Evolutionary conservation across 768 basidiomycete genomes (phyloP).

Genomic region (Xerocomus potaroensis): DNA sequence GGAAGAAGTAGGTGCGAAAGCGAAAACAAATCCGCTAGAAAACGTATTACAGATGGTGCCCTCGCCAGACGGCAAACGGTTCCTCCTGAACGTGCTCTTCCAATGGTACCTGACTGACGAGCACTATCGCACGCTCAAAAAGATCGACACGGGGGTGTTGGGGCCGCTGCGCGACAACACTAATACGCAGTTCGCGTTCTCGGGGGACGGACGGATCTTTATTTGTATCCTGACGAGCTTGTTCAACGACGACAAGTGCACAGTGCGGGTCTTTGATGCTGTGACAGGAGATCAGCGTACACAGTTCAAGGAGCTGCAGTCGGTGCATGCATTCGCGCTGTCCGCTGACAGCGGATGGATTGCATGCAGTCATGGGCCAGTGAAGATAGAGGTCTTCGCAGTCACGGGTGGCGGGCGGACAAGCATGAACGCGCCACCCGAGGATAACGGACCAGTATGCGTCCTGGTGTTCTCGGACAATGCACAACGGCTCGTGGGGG

Average conservation of each 20-base stretch:
- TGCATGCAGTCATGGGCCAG: slow-evolving; percentile 9
- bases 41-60: background rate
- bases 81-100: background rate
- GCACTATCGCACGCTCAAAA: slow-evolving; percentile 1
- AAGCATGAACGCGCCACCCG: background rate
- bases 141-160: slow-evolving; percentile 6
- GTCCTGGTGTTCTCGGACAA: slow-evolving; percentile 17
- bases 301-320: slow-evolving; percentile 11
- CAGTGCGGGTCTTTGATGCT: slow-evolving; percentile 9
- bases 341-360: slow-evolving; percentile 6
- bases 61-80: slow-evolving; percentile 10
- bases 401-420: background rate
- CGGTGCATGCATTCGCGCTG: background rate
- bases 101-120: slow-evolving; percentile 8
- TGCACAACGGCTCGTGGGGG: slow-evolving; percentile 15
- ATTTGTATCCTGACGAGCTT: background rate
- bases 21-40: background rate
- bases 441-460: background rate
- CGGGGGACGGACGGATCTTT: slow-evolving; percentile 11
- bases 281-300: slow-evolving; percentile 6
- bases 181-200: slow-evolving; percentile 7
- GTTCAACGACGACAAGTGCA: slow-evolving; percentile 6
- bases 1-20: background rate
- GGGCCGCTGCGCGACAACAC: background rate
- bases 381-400: slow-evolving; percentile 1